Base-by-base conservation (phyloP, 768 basidiomycete species). In the Boletus subparvulus region DNA sequence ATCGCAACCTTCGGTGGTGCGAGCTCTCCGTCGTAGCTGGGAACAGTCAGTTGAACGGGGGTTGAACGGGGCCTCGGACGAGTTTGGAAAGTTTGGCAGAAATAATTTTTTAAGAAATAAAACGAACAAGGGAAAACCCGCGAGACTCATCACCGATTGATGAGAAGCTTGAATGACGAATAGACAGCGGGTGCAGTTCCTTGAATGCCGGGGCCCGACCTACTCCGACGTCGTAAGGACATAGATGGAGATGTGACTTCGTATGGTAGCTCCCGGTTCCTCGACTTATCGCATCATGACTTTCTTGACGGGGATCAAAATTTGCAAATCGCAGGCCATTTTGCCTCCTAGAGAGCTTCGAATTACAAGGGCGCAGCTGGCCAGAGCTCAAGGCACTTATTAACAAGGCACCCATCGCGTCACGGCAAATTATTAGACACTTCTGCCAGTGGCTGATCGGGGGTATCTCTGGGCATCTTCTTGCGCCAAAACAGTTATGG, bases 291-390 rank as follows among this genome's bases (percentile, higher is more conserved):
- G 50, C 43, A 56, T 52, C 54, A 7, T 4, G 3, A 24, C 24
- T 10, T 40, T 17, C 19, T 55, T n/a, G 60, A 66, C 65, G 65
- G 65, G 64, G 65, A 66, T 68, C 65, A 66, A 47, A 56, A 47
- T 26, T 50, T 30, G 48, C 40, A 42, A 62, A 39, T 6, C 48
- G 1, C 56, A 43, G 11, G 17, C 55, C 65, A 68, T 65, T 69
- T 66, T 64, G 67, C 61, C 50, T 69, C 65, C 61, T 52, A 39
- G 17, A 21, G 1, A 9, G 39, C 52, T 61, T 65, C 62, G 51
- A 43, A 43, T 43, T 21, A 26, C 54, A 54, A 54, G 37, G 49
- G 50, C 52, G 55, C 42, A 52, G 50, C 41, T 28, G 55, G 32
- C 57, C 42, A 63, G 65, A 60, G 8, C 43, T 17, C 44, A 30